Evolutionary conservation across 441 rosid genomes (phyloP), one percentile per base, ranked within the genome.

Genomic region (Pelargonium australe): DNA sequence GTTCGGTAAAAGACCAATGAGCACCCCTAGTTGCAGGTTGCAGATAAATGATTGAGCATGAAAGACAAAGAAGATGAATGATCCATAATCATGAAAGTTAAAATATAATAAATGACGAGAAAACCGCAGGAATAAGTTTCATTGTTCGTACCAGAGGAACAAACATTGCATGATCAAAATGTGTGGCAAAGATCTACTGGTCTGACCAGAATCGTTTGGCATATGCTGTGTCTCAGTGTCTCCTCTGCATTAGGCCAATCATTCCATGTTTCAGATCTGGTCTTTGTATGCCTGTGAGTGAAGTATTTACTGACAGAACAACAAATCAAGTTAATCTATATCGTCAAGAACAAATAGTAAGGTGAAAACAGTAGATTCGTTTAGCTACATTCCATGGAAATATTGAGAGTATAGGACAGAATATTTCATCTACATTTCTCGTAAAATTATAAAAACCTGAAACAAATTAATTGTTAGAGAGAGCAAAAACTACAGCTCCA

Each of bases 21-120:
- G 41, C 41, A 37, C 41, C 7, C 41, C 1, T 5, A 6, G 41
- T 3, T 5, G 41, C 41, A 37, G 41, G 41, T 37, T 37, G 49
- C 62, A n/a, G 43, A 45, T n/a, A 75, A 55, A 67, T 63, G 47
- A 51, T 20, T 17, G 49, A 7, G 57, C 72, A 66, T 3, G 45
- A 28, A 19, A 8, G 37, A 31, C 17, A 25, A 34, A 63, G 64
- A 28, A 19, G 34, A 60, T 60, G 25, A 60, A 9, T 20, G n/a
- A 12, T 8, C n/a, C 57, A 12, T n/a, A 43, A 58, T 60, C 37
- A 60, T 60, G 25, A 37, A 34, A 37, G 41, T 37, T 6, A 37
- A 37, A 37, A 5, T 37, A 37, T 5, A 5, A 37, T 37, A 37
- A 37, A 37, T 4, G 41, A 37, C 41, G 3, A n/a, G 16, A 51